phyloP scores from a whole-genome alignment of 2,329 filamentous ascomycete species.

The Corinectria fuckeliana region DNA sequence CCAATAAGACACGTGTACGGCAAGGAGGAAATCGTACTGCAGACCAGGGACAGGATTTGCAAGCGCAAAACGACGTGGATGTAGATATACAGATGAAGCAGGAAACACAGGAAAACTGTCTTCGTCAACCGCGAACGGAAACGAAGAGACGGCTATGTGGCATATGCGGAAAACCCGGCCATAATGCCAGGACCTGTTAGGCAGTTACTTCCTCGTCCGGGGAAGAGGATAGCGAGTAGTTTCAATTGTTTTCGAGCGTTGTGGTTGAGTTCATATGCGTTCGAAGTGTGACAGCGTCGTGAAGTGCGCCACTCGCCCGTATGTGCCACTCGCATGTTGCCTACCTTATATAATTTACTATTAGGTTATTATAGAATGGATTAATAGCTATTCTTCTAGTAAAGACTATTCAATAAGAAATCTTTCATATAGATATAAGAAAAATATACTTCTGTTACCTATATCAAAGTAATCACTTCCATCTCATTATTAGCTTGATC shows the following conservation, averaged over 20 bases:
- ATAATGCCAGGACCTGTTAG: background rate
- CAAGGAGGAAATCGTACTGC: background rate
- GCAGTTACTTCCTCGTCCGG: background rate
- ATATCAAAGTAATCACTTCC: too few species aligned
- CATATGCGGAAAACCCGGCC: background rate
- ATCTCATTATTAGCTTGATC: too few species aligned
- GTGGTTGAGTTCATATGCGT: too few species aligned
- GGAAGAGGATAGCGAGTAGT: background rate
- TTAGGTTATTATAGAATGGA: too few species aligned
- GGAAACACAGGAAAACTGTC: background rate
- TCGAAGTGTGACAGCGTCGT: too few species aligned
- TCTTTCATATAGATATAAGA: too few species aligned
- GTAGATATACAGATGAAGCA: background rate
- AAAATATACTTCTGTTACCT: too few species aligned
- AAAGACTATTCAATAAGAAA: too few species aligned
- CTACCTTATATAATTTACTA: too few species aligned
- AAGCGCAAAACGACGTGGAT: background rate
- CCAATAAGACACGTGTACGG: constrained; percentile 5
- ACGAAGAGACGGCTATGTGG: background rate
- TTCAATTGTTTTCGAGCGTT: background rate
- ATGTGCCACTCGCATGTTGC: too few species aligned
- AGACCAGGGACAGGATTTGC: background rate
- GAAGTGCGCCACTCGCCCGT: too few species aligned
- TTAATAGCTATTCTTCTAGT: too few species aligned
- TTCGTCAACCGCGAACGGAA: background rate